These are phyloP conservation scores for Rubia yunnanensis DNA, from an alignment of 257 asterid genomes.

Conservation along the genomic window DNA sequence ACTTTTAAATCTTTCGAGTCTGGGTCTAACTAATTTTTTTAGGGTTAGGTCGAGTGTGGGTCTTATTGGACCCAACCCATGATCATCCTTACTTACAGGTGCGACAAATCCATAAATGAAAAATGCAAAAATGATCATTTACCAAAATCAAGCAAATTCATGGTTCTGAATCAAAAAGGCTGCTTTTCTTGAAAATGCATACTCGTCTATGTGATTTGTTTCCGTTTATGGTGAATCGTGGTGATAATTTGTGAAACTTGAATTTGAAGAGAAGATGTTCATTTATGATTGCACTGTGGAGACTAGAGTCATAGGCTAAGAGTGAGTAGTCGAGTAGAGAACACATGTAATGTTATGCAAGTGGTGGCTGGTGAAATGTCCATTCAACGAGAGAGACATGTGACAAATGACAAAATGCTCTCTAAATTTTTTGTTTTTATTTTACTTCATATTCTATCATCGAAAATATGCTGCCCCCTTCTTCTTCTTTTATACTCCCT, in stretches of 20 bases:
- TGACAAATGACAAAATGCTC: not conserved
- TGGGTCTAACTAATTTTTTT: no score
- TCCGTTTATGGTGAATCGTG: not conserved
- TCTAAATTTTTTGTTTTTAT: not conserved
- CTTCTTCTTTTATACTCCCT: no score
- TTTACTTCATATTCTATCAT: not conserved
- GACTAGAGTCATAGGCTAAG: not conserved
- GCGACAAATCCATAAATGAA: no score
- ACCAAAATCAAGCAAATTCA: no score
- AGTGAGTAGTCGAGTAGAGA: not conserved
- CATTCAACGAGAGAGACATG: not conserved
- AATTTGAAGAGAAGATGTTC: not conserved
- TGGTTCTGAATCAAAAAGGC: no score
- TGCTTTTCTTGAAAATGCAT: no score
- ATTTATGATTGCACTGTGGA: not conserved
- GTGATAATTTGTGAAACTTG: not conserved
- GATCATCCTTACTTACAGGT: no score
- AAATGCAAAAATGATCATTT: no score
- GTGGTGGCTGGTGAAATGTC: slow-evolving; percentile 9
- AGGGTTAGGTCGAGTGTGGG: no score
- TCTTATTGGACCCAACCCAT: no score
- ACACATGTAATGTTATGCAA: not conserved
- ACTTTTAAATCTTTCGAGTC: no score
- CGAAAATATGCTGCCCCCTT: no score
- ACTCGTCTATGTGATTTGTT: not conserved